A percentile compares a stretch with the other conserved stretches of the same genome.
phyloP scores from a whole-genome alignment of 1,284 basidiomycete species.

The Ceratobasidium sp. region DNA sequence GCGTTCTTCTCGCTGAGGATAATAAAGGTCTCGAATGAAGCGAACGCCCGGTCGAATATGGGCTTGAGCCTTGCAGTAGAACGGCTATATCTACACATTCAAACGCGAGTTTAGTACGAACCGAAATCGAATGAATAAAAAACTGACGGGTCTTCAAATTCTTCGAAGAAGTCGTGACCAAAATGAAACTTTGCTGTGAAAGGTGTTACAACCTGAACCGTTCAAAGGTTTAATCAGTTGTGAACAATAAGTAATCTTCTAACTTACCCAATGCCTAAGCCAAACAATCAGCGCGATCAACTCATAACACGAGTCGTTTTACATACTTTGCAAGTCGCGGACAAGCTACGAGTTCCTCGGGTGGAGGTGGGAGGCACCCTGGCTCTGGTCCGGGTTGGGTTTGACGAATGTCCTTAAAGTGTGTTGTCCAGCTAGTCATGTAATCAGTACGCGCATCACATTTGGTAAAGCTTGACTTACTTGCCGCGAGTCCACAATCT shows the following conservation, averaged over 20 bases:
- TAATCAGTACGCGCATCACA: constrained; percentile 17
- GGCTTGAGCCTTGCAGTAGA: constrained; percentile 69
- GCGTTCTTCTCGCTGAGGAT: constrained; percentile 66
- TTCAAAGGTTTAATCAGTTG: constrained; percentile 41
- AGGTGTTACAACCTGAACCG: constrained; percentile 70
- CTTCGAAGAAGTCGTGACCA: constrained; percentile 67
- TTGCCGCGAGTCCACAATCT: constrained; percentile 78
- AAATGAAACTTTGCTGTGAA: constrained; percentile 76
- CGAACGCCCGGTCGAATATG: constrained; percentile 65
- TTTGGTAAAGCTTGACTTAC: constrained; percentile 58
- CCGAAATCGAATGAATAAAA: neutral
- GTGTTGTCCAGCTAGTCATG: constrained; percentile 70
- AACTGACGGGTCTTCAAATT: constrained; percentile 74
- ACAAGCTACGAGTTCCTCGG: constrained; percentile 80
- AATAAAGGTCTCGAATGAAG: constrained; percentile 69
- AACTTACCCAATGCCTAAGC: constrained; percentile 72
- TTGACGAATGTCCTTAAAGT: constrained; percentile 70
- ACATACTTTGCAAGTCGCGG: constrained; percentile 73
- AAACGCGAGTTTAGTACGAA: constrained; percentile 1
- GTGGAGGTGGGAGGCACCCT: constrained; percentile 71
- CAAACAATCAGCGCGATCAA: constrained; percentile 28
- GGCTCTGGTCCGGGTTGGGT: constrained; percentile 76
- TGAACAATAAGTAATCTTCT: neutral
- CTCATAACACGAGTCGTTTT: constrained; percentile 28
- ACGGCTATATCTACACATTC: constrained; percentile 64